Percentiles rank a stretch among this genome's conserved stretches.
phyloP scores from a whole-genome alignment of 352 stramenopile genomes.

The Pythium rishiriense region DNA sequence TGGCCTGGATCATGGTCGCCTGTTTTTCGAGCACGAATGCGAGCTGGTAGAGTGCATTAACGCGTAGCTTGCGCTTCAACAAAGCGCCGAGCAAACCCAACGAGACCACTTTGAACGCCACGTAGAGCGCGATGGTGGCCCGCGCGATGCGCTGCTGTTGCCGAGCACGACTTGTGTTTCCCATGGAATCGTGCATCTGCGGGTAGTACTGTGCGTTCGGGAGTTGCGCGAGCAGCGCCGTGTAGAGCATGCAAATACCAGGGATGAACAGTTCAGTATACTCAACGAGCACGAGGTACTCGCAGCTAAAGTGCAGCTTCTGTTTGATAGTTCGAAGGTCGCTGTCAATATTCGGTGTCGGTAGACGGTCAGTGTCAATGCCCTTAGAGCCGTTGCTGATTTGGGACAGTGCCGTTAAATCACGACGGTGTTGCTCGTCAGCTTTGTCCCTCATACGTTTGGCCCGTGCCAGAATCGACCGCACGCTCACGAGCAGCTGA shows the following conservation, averaged over 20 bases:
- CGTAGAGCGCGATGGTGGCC: conserved; percentile 17
- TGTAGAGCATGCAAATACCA: conserved; percentile 18
- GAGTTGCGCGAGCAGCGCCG: conserved; percentile 3
- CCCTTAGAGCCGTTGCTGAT: neutral
- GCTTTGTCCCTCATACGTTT: neutral
- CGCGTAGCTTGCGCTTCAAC: conserved; percentile 7
- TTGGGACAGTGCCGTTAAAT: neutral
- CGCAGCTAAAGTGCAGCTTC: conserved; percentile 22
- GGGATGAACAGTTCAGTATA: conserved; percentile 32
- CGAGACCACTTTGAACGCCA: conserved; percentile 18
- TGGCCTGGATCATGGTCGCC: conserved; percentile 34
- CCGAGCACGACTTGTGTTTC: neutral
- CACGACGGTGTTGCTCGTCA: neutral
- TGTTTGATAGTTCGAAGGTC: conserved; percentile 2
- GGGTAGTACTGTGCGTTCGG: conserved; percentile 23
- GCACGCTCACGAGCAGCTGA: neutral
- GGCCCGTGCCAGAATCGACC: neutral
- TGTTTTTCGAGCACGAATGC: conserved; percentile 53
- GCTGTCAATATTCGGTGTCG: neutral
- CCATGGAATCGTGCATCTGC: neutral
- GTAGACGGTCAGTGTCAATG: neutral
- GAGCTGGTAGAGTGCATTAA: conserved; percentile 39
- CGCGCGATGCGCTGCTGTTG: neutral
- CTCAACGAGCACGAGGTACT: conserved; percentile 29
- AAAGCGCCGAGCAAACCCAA: conserved; percentile 8